Evolutionary conservation across 2,329 filamentous ascomycete genomes (phyloP).

Genomic region (Cryphonectria radicalis): DNA sequence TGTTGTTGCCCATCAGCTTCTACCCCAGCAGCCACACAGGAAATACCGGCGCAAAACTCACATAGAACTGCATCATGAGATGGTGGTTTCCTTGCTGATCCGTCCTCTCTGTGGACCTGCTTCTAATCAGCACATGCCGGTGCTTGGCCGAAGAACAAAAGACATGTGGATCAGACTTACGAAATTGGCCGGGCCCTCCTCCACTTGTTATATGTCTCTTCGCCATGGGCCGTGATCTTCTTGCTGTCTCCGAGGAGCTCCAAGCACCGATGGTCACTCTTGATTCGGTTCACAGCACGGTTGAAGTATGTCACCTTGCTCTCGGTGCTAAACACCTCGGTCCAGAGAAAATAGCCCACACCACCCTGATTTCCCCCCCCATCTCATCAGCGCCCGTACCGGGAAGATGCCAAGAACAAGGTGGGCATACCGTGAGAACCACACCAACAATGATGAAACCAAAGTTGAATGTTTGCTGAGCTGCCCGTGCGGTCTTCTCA

Average conservation of each 20-base stretch:
- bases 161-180: constrained; percentile 45
- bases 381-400: not conserved
- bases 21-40: constrained; percentile 74
- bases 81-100: constrained; percentile 80
- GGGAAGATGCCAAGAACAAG: not conserved
- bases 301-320: constrained; percentile 90
- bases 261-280: constrained; percentile 70
- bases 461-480: constrained; percentile 90
- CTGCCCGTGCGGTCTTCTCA: constrained; percentile 84
- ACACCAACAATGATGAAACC: constrained; percentile 75
- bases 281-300: constrained; percentile 79
- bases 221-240: constrained; percentile 80
- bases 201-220: constrained; percentile 83
- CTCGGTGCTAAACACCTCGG: constrained; percentile 81
- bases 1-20: constrained; percentile 67
- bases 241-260: constrained; percentile 75
- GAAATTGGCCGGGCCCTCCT: constrained; percentile 66
- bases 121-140: constrained; percentile 29
- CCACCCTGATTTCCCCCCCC: constrained; percentile 58
- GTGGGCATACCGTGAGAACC: constrained; percentile 68
- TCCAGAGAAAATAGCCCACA: constrained; percentile 79
- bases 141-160: not conserved
- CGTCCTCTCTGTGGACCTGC: constrained; percentile 67
- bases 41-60: constrained; percentile 51
- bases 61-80: constrained; percentile 83